Evolutionary conservation across 2,329 filamentous ascomycete species (phyloP), one percentile per base, ranked within the genome.

Genomic region (Calonectria fujianensis): DNA sequence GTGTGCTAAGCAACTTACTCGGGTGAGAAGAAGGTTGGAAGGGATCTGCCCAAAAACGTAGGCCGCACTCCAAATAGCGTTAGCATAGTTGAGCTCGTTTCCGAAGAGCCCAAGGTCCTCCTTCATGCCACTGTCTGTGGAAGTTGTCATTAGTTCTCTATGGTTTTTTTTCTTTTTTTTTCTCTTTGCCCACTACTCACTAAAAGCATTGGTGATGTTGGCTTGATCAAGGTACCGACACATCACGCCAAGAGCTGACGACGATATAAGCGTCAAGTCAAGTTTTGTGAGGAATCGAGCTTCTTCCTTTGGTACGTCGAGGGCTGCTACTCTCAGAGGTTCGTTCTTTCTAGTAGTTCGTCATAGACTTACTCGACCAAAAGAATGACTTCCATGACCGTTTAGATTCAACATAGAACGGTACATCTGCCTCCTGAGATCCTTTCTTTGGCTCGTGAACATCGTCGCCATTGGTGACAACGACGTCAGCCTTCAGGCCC

Each of bases 81-180:
- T 66, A 31, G 63, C 63, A 37, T 66, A 66, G 31, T 66, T 66
- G 20, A 66, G 63, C n/a, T 66, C 63, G 31, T 66, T 66, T 37
- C 63, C 63, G 63, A n/a, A 66, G 4, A 66, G 63, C 4, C 31
- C 18, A n/a, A 66, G 45, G 14, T 66, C 63, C 32, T 66, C 63
- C 20, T 66, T 66, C 63, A 66, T 66, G 2, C 63, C 63, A 50
- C 63, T 69, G 24, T 63, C 59, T 63, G 29, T 63, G 4, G 24
- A 45, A 41, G 11, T n/a, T 27, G 35, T 63, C 5, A 63, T 37
- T 14, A 29, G 20, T 6, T 2, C 37, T 39, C 13, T 32, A 10
- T 5, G 39, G 18, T 3, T 16, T 20, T 20, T 20, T 8, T 20
- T 20, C 45, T 24, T 24, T 39, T 63, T 18, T 13, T 10, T 8